Conservation (phyloP, 2,329 filamentous ascomycete genomes). For the Trichophyton rubrum region DNA sequence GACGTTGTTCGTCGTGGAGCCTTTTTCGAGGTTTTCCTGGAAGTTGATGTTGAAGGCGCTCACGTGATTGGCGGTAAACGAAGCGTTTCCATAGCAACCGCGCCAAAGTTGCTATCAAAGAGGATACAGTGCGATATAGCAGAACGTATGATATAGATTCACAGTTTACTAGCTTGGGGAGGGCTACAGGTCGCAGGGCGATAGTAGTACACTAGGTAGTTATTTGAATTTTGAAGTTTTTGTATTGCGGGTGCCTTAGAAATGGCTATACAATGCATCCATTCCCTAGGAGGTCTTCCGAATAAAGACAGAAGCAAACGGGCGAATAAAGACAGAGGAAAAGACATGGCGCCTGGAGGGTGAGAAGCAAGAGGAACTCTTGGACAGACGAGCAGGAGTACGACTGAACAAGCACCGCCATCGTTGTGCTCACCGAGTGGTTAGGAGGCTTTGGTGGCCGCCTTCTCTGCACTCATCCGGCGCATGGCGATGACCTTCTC, state of each 20-base stretch:
- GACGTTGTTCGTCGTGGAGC: not conserved
- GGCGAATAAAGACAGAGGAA: not conserved
- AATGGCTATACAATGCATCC: not conserved
- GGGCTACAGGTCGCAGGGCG: too few species aligned
- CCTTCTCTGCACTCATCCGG: constrained; percentile 15
- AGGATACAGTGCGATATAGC: too few species aligned
- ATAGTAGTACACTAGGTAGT: too few species aligned
- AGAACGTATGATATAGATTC: too few species aligned
- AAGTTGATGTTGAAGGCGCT: not conserved
- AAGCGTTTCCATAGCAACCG: not conserved
- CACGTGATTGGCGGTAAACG: not conserved
- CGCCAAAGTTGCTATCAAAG: not conserved
- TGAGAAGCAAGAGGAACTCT: not conserved
- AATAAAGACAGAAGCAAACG: not conserved
- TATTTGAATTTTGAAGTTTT: too few species aligned
- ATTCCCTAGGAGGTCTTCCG: not conserved
- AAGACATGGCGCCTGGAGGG: not conserved
- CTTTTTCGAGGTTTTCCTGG: not conserved
- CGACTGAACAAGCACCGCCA: not conserved
- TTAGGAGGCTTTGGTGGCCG: not conserved
- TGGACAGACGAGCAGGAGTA: not conserved
- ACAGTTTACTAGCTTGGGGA: too few species aligned
- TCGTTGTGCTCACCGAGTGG: not conserved
- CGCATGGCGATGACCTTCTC: constrained; percentile 28
- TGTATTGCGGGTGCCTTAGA: too few species aligned